Evolutionary conservation across 352 stramenopile genomes (phyloP).

Genomic region (Phytopythium chamaehyphon): DNA sequence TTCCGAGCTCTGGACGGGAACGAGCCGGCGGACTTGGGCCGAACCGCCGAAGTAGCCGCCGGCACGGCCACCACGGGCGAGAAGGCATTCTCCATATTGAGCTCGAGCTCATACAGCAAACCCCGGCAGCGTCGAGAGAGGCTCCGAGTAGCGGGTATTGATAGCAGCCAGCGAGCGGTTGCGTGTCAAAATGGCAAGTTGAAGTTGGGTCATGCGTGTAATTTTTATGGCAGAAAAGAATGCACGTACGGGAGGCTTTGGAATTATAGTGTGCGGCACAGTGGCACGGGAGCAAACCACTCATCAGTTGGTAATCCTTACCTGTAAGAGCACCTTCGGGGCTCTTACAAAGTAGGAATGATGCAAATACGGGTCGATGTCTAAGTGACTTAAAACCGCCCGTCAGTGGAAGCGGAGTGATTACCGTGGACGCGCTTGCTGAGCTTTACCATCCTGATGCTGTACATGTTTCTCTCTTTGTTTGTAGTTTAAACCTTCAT

Average conservation of each 20-base stretch:
- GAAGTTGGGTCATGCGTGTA: not conserved
- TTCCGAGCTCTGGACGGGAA: conserved; percentile 25
- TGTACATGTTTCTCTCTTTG: not conserved
- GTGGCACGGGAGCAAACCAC: conserved; percentile 17
- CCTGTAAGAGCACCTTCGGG: conserved; percentile 50
- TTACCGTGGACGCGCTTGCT: conserved; percentile 71
- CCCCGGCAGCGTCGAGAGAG: not conserved
- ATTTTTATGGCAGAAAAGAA: not conserved
- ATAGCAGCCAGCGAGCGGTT: no score
- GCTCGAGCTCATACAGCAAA: not conserved
- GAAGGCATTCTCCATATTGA: conserved; percentile 6
- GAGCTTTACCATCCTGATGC: conserved; percentile 19
- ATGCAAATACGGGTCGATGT: conserved; percentile 76
- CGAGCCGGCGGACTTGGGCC: conserved; percentile 17
- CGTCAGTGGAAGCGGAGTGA: conserved; percentile 74
- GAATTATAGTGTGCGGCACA: conserved; percentile 2
- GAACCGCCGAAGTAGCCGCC: not conserved
- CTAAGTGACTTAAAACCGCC: conserved; percentile 76
- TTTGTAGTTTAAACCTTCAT: not conserved
- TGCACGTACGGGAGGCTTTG: conserved; percentile 12
- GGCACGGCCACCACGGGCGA: not conserved
- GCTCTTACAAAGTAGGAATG: conserved; percentile 82
- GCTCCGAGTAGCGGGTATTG: not conserved
- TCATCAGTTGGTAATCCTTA: conserved; percentile 87
- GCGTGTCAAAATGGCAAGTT: no score